Evolutionary conservation across 2,329 filamentous ascomycete species (phyloP), one percentile per base, ranked within the genome.

Genomic region (Aspergillus aculeatus): DNA sequence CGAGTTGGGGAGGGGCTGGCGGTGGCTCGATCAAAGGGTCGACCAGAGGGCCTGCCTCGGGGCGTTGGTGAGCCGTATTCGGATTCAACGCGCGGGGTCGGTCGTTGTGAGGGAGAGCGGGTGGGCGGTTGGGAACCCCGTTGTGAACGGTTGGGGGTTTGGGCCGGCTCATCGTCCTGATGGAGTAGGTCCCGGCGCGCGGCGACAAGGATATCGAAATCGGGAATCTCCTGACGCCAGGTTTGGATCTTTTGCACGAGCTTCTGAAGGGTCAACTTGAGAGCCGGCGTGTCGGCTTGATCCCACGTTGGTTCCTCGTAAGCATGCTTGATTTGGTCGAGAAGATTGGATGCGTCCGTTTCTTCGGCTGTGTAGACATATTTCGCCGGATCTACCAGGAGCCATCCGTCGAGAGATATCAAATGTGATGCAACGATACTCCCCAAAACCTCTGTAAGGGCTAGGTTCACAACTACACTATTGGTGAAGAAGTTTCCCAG

Each of bases 361-460:
- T 68, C 53, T 21, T 63, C 16, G 14, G 57, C 47, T 11, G 56
- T 50, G 59, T 85, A 90, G 5, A 79, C 77, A 69, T 87, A 90
- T 60, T 80, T 82, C n/a, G 78, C 81, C 4, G 90, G 89, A 56
- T 89, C 86, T 16, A 91, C 87, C 5, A 94, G 80, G 31, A 98
- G 80, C 94, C 95, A 99, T n/a, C 90, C 90, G 70, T 97, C 92
- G 12, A 97, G 82, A 21, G 88, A 86, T 70, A 96, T 89, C 63
- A 91, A 90, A 5, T 92, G 90, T 67, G 95, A 98, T 0, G 90
- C 87, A 11, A 90, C 90, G 47, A 99, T 81, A 65, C 91, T 89
- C 29, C 96, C 84, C 48, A 98, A 81, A 0, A 90, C 85, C 68
- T 96, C 91, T 0, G 94, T 98, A 1, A 97, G 81, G 0, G 89